phyloP scores from a whole-genome alignment of 345 rosid species.

The Cardiospermum halicacabum region DNA sequence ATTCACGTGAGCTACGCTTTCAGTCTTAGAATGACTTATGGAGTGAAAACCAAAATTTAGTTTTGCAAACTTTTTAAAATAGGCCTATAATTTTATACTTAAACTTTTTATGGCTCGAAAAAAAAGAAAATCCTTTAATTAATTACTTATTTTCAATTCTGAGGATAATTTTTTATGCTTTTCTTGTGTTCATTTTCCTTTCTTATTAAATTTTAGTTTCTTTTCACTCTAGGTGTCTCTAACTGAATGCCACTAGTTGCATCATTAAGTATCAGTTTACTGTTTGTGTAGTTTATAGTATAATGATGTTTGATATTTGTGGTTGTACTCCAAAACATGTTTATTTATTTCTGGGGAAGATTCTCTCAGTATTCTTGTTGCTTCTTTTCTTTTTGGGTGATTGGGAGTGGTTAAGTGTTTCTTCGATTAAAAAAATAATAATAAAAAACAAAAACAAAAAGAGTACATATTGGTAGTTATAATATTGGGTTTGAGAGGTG shows the following conservation, averaged over 20 bases:
- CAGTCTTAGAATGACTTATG: too few species aligned
- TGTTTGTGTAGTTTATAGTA: neutral
- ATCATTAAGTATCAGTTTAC: neutral
- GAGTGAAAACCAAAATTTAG: too few species aligned
- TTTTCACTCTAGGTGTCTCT: neutral
- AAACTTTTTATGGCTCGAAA: too few species aligned
- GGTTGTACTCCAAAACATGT: neutral
- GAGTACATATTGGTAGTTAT: too few species aligned
- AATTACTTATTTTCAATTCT: neutral
- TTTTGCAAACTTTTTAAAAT: too few species aligned
- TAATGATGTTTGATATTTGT: neutral
- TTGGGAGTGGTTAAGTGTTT: neutral
- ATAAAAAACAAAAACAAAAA: too few species aligned
- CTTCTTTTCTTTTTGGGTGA: neutral
- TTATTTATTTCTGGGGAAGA: neutral
- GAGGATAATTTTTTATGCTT: neutral
- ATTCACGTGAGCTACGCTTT: too few species aligned
- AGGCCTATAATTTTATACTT: too few species aligned
- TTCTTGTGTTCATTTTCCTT: neutral
- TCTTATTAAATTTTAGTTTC: neutral
- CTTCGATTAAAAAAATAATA: too few species aligned
- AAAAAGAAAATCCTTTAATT: too few species aligned
- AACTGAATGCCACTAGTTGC: neutral
- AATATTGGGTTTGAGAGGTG: neutral
- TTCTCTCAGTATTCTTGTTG: neutral